phyloP scores from a whole-genome alignment of 306 rosid species.

The Pyrus bretschneideri region DNA sequence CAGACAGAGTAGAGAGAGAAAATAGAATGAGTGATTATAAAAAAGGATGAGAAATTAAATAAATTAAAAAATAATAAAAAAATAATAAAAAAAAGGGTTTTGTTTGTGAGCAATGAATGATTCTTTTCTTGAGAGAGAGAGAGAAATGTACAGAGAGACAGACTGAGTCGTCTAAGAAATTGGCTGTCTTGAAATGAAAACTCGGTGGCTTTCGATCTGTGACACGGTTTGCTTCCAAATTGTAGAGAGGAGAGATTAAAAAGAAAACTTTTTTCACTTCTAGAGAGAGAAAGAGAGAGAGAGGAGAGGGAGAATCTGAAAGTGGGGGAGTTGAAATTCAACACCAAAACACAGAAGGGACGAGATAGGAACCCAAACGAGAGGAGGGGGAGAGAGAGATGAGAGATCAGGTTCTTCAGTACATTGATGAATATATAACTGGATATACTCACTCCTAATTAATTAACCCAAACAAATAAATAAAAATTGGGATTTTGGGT shows the following conservation, averaged over 20 bases:
- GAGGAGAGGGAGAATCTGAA: constrained; percentile 15
- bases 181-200: constrained; percentile 8
- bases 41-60: not conserved
- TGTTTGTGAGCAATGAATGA: constrained; percentile 23
- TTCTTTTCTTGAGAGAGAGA: constrained; percentile 38
- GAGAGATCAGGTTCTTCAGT: not conserved
- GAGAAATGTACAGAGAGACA: constrained; percentile 1
- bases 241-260: not conserved
- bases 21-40: constrained; percentile 15
- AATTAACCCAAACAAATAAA: not conserved
- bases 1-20: constrained; percentile 3
- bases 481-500: not conserved
- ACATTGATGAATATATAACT: not conserved
- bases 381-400: not conserved
- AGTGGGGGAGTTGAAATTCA: constrained; percentile 20
- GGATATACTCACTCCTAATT: not conserved
- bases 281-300: not conserved
- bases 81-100: not conserved
- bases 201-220: constrained; percentile 5
- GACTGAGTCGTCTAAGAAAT: constrained; percentile 11
- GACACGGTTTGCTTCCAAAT: constrained; percentile 13
- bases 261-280: not conserved
- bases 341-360: constrained; percentile 2
- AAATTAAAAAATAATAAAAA: not conserved
- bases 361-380: constrained; percentile 8